Evolutionary conservation across 2,329 filamentous ascomycete species (phyloP), one percentile per base, ranked within the genome.

Genomic region (Epichloe gansuensis): DNA sequence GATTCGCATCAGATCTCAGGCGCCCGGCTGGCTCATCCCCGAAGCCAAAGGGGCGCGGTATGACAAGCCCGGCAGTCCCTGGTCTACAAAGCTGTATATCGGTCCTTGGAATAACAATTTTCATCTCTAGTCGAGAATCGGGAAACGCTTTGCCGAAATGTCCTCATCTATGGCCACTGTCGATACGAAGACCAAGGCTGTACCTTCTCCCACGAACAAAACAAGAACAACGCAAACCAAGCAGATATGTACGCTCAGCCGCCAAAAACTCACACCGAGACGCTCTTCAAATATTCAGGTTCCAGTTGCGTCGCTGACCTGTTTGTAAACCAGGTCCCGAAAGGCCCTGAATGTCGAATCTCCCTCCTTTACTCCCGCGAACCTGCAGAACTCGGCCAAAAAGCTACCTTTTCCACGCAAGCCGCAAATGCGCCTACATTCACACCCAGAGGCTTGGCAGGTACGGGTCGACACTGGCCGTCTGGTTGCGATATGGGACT

Each of bases 291-390:
- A 4, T 6, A 38, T 38, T 34, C 38, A 48, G 11, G 34, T 15
- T 9, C 9, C 8, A 25, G 23, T 50, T 51, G 44, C 51, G 25
- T 37, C 31, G 35, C 35, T 52, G 21, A 55, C 42, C 35, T 45
- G n/a, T 15, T 34, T 35, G 42, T n/a, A 25, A 35, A 44, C 54
- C 54, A 77, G 75, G 55, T 64, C 73, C 25, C 89, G 88, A 69
- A 93, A 90, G 68, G 76, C 85, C 31, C 77, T 98, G 59, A 98
- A 95, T 68, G 93, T 95, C 63, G 93, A 97, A 63, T 97, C 93
- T 8, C 91, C 93, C 12, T 88, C 91, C 47, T 98, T 98, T 67
- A 96, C 89, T 0, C 91, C 91, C 5, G 73, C 80, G 13, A 72
- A 67, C 54, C 60, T 70, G 54, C 53, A 56, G 9, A 59, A 76